phyloP scores from a whole-genome alignment of 495 filamentous ascomycete species.

The Neurospora sp. region DNA sequence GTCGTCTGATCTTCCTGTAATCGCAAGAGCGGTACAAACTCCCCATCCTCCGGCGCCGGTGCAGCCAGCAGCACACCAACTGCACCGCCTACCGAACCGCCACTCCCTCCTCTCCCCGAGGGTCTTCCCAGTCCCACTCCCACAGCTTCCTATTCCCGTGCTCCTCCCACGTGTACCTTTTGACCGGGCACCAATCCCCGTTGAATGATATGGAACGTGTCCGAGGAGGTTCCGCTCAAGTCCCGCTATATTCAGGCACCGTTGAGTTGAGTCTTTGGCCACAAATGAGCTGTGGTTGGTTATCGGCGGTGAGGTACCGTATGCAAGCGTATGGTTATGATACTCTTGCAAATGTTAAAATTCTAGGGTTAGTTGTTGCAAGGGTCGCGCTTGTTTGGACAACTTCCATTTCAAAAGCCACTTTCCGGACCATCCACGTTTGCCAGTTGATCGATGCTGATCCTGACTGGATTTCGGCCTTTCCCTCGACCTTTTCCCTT shows the following conservation, averaged over 20 bases:
- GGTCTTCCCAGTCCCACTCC: constrained; percentile 27
- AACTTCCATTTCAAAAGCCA: neutral
- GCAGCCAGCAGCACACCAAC: constrained; percentile 10
- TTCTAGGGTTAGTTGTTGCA: neutral
- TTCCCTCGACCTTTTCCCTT: neutral
- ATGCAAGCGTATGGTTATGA: neutral
- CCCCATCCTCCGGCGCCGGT: constrained; percentile 11
- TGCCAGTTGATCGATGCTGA: constrained; percentile 2
- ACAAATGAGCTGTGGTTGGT: neutral
- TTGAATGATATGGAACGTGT: neutral
- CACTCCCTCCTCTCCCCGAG: constrained; percentile 1
- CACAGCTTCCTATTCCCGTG: neutral
- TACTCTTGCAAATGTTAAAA: neutral
- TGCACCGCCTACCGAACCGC: constrained; percentile 18
- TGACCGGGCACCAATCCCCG: neutral
- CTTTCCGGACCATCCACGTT: neutral
- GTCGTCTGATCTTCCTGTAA: neutral
- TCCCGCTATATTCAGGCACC: neutral
- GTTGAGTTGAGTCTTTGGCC: neutral
- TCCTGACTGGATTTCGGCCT: constrained; percentile 1
- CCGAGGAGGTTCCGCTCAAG: neutral
- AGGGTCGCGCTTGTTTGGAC: constrained; percentile 5
- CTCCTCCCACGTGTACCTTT: neutral
- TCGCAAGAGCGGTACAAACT: neutral
- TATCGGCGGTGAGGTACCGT: neutral